Evolutionary conservation across 805 yeast species (phyloP).

Genomic region (Ogataea paraovalis): DNA sequence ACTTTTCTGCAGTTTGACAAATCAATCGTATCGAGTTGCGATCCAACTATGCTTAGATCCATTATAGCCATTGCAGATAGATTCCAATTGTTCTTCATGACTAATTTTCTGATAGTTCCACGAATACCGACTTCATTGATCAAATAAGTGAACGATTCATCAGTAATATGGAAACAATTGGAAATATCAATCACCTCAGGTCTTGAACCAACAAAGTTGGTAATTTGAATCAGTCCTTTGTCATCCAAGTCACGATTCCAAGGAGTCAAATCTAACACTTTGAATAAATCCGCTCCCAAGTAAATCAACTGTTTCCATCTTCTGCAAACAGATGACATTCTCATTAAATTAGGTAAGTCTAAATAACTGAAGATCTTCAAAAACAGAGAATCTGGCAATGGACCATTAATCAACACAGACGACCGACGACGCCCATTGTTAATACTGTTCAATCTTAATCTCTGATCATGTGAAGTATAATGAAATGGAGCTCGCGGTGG

Average conservation of each 20-base stretch:
- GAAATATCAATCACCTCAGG: conserved; percentile 60
- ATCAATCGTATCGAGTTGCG: conserved; percentile 54
- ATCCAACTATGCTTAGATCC: conserved; percentile 69
- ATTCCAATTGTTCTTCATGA: conserved; percentile 73
- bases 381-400: conserved; percentile 58
- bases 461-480: conserved; percentile 51
- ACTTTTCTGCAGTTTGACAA: conserved; percentile 71
- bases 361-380: conserved; percentile 50
- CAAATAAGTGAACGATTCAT: conserved; percentile 67
- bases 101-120: conserved; percentile 51
- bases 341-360: conserved; percentile 58
- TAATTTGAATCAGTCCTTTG: conserved; percentile 50
- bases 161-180: conserved; percentile 74
- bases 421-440: conserved; percentile 47
- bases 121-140: conserved; percentile 67
- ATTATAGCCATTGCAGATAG: conserved; percentile 77
- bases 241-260: conserved; percentile 64
- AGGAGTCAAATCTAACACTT: conserved; percentile 50
- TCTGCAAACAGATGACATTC: conserved; percentile 51
- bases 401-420: conserved; percentile 52
- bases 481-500: conserved; percentile 35
- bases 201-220: conserved; percentile 67
- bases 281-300: conserved; percentile 51
- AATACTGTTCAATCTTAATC: conserved; percentile 45
- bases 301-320: conserved; percentile 67